Evolutionary conservation across 768 basidiomycete species (phyloP).

Genomic region (Holtermanniella nyarrowii): DNA sequence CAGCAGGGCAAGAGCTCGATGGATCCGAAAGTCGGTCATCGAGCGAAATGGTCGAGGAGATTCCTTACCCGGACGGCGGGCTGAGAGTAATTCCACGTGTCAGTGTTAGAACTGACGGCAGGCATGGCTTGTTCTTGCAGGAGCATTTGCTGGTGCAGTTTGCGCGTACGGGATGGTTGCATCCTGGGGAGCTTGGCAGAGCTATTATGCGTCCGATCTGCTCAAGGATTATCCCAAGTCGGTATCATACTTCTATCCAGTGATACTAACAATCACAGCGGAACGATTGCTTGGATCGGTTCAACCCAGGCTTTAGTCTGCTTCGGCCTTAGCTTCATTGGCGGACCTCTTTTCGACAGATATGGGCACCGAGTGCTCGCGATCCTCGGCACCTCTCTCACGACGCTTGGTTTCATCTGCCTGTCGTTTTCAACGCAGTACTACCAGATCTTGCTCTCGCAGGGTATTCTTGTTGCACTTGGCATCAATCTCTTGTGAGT

Average conservation of each 20-base stretch:
- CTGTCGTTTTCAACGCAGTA: constrained; percentile 12
- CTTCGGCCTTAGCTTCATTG: constrained; percentile 14
- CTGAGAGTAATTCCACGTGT: constrained; percentile 2
- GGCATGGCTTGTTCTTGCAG: constrained; percentile 11
- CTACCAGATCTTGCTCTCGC: constrained; percentile 18
- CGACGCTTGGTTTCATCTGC: constrained; percentile 11
- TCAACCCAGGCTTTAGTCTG: constrained; percentile 17
- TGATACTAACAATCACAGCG: constrained; percentile 2
- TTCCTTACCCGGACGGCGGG: constrained; percentile 17
- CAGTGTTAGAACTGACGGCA: neutral
- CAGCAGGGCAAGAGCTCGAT: neutral
- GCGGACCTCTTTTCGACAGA: constrained; percentile 19
- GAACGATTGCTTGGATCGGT: constrained; percentile 18
- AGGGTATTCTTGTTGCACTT: constrained; percentile 9
- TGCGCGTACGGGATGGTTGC: constrained; percentile 6
- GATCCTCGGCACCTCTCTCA: constrained; percentile 7
- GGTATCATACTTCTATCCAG: too few species aligned
- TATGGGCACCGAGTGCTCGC: constrained; percentile 13
- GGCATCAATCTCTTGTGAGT: constrained; percentile 22
- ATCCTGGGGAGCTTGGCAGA: neutral
- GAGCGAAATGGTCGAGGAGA: constrained; percentile 2
- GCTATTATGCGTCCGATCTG: neutral
- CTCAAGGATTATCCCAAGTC: neutral
- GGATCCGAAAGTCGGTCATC: neutral
- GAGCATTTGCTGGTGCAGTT: neutral